Evolutionary conservation across 2,329 filamentous ascomycete species (phyloP), one percentile per base, ranked within the genome.

Genomic region (Diaporthe capsici): DNA sequence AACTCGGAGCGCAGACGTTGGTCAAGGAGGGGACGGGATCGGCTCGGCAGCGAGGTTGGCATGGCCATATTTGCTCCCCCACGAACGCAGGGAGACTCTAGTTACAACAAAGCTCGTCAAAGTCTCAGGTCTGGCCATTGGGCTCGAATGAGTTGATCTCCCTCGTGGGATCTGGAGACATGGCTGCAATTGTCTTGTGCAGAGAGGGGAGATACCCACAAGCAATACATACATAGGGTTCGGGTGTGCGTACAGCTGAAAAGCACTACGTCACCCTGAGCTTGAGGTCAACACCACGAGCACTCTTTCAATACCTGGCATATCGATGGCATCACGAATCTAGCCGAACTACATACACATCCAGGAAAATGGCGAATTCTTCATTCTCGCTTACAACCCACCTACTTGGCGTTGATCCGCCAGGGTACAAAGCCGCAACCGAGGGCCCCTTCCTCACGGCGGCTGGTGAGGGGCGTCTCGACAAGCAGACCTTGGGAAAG

Each of bases 391-490:
- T 94, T 63, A 93, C 91, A 1, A 82, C 85, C 71, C 86, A 91
- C 79, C 89, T 94, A 58, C 87, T 92, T 77, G 81, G 85, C 60
- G 86, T 85, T 72, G 86, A 87, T 80, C 81, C 84, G 2, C 79
- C 83, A 5, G 84, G 85, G 63, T 90, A 90, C 81, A 84, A 82
- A 4, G 83, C 84, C 39, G 92, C 93, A 15, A 94, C 93, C 0
- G 91, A 92, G 76, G 89, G 92, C 72, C 87, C 90, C 0, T 95
- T 95, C 83, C 90, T 95, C 71, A 86, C 86, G 15, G 87, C 90
- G 65, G 93, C 93, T 8, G 92, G 92, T 20, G 86, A 87, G 73
- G 93, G 93, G 31, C 89, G 87, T 0, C 85, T 94, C 25, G 85
- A 89, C 25, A 90, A 90, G 67, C 80, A 85, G 0, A 84, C 87